A percentile compares a stretch with the other conserved stretches of the same genome.
phyloP scores from a whole-genome alignment of 345 rosid species.

The Euphorbia tirucalli region DNA sequence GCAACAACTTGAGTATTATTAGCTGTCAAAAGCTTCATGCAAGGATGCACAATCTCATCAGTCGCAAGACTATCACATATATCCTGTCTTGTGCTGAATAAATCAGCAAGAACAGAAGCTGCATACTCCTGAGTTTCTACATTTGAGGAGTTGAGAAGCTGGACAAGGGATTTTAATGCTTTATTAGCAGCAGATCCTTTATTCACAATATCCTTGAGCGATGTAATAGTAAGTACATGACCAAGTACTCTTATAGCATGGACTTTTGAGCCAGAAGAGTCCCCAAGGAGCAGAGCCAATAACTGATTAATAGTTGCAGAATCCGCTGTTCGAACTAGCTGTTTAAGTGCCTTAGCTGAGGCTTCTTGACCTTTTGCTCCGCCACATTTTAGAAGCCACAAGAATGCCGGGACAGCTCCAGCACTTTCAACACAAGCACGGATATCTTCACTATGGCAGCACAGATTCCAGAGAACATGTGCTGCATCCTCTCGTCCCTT shows the following conservation, averaged over 20 bases:
- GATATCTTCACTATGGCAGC: conserved; percentile 86
- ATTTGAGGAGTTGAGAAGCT: conserved; percentile 62
- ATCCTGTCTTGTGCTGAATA: conserved; percentile 69
- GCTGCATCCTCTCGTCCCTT: conserved; percentile 83
- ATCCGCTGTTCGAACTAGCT: conserved; percentile 68
- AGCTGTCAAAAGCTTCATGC: conserved; percentile 70
- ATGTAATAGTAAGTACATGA: conserved; percentile 70
- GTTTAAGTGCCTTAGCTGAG: conserved; percentile 63
- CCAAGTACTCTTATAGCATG: conserved; percentile 69
- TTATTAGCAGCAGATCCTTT: conserved; percentile 78
- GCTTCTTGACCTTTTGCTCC: conserved; percentile 69
- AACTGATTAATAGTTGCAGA: conserved; percentile 78
- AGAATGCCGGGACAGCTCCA: conserved; percentile 72
- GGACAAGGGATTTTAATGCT: conserved; percentile 65
- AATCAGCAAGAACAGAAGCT: conserved; percentile 84
- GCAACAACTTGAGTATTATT: conserved; percentile 60
- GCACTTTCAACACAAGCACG: conserved; percentile 90
- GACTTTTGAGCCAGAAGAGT: conserved; percentile 56
- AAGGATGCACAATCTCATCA: conserved; percentile 64
- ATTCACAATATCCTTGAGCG: conserved; percentile 52
- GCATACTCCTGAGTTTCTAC: conserved; percentile 78
- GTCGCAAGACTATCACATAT: conserved; percentile 69
- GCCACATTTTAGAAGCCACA: conserved; percentile 77
- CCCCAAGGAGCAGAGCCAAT: conserved; percentile 65
- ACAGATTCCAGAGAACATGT: conserved; percentile 66